These are phyloP conservation scores for Geotrichum klebahnii DNA, from an alignment of 1,139 yeast species.

Conservation along the genomic window DNA sequence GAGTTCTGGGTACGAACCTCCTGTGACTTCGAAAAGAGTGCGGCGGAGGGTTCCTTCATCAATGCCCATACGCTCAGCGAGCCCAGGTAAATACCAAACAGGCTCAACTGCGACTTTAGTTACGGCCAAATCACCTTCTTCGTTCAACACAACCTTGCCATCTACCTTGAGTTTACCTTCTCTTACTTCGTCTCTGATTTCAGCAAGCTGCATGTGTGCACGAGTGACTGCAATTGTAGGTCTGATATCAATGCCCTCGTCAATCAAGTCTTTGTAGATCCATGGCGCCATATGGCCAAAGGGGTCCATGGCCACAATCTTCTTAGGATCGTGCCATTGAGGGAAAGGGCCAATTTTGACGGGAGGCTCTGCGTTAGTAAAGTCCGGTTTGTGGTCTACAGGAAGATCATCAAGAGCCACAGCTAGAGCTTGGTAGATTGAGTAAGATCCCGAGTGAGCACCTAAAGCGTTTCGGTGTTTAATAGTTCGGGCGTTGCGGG, in stretches of 20 bases:
- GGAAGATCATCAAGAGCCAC: slow-evolving; percentile 54
- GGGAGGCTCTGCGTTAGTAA: slow-evolving; percentile 60
- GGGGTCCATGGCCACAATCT: slow-evolving; percentile 60
- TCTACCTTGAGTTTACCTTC: slow-evolving; percentile 52
- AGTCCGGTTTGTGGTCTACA: slow-evolving; percentile 51
- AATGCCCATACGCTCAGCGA: slow-evolving; percentile 56
- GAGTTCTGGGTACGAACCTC: slow-evolving; percentile 62
- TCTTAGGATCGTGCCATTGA: slow-evolving; percentile 51
- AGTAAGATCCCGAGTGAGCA: slow-evolving; percentile 58
- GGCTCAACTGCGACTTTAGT: slow-evolving; percentile 63
- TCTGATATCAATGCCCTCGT: slow-evolving; percentile 48
- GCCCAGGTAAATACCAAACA: slow-evolving; percentile 63
- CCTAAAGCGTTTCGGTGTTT: slow-evolving; percentile 53
- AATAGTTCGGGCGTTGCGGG: slow-evolving; percentile 40
- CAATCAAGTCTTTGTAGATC: slow-evolving; percentile 45
- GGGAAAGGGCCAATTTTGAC: slow-evolving; percentile 50
- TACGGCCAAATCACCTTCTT: slow-evolving; percentile 54
- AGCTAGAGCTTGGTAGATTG: slow-evolving; percentile 58
- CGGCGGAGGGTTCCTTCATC: slow-evolving; percentile 53
- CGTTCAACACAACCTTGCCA: slow-evolving; percentile 53
- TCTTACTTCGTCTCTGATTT: slow-evolving; percentile 51
- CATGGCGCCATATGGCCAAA: slow-evolving; percentile 61
- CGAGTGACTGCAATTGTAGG: slow-evolving; percentile 62
- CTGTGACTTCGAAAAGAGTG: slow-evolving; percentile 58
- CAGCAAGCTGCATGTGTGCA: slow-evolving; percentile 56